A percentile compares a stretch with the other conserved stretches of the same genome.
Conservation (phyloP, 202 grass and related monocot species). For the Bolboschoenoplectus hybrid region DNA sequence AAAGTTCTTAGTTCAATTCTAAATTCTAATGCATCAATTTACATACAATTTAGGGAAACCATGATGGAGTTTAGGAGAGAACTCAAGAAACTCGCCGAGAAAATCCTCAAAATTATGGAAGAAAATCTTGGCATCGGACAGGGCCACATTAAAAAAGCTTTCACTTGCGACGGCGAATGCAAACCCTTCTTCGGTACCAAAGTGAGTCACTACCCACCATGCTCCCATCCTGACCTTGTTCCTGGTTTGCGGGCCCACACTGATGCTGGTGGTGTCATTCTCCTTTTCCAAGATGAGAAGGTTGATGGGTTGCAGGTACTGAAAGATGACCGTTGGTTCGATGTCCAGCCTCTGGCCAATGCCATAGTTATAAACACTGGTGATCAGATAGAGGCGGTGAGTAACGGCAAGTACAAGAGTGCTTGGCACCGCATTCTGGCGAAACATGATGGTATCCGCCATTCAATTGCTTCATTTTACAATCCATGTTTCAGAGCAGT, state of each 20-base stretch:
- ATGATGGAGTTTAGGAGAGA: constrained; percentile 83
- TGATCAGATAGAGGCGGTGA: constrained; percentile 80
- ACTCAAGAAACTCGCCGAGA: constrained; percentile 66
- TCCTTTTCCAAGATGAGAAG: constrained; percentile 89
- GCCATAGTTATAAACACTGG: constrained; percentile 96
- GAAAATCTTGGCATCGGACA: constrained; percentile 66
- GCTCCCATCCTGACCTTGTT: constrained; percentile 66
- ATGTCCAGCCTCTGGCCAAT: constrained; percentile 79
- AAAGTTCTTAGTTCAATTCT: background rate
- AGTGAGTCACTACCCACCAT: constrained; percentile 93
- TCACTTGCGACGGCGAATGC: constrained; percentile 52
- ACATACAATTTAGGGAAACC: constrained; percentile 56
- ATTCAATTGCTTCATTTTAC: constrained; percentile 82
- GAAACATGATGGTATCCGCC: constrained; percentile 60
- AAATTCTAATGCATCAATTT: constrained; percentile 17
- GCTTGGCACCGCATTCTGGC: constrained; percentile 84
- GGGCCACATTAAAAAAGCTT: constrained; percentile 57
- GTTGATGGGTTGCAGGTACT: constrained; percentile 73
- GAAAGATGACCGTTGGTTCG: constrained; percentile 58
- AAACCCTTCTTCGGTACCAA: constrained; percentile 85
- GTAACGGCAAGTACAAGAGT: constrained; percentile 83
- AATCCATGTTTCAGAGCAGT: constrained; percentile 60
- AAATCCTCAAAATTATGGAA: constrained; percentile 73
- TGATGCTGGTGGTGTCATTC: constrained; percentile 80
- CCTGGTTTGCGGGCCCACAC: constrained; percentile 82